Conservation (phyloP, 2,329 filamentous ascomycete genomes). For the Ophiocordyceps camponoti-rufipedis region DNA sequence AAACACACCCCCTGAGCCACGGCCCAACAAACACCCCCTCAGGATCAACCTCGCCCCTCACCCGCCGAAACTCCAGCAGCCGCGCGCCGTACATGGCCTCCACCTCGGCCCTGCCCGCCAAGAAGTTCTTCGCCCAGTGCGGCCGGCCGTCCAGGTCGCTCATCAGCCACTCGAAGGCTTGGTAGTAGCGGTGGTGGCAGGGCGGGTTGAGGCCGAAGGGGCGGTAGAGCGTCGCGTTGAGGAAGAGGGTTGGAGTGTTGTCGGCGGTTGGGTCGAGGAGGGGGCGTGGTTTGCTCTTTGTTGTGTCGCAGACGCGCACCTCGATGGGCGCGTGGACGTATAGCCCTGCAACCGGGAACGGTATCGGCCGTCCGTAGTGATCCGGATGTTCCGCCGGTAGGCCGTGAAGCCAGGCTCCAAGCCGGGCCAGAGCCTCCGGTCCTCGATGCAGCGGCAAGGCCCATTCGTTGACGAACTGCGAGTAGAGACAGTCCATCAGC, state of each 20-base stretch:
- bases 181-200: constrained; percentile 60
- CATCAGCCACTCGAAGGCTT: constrained; percentile 86
- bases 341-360: constrained; percentile 59
- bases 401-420: constrained; percentile 69
- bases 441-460: constrained; percentile 73
- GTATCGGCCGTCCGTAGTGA: constrained; percentile 51
- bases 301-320: constrained; percentile 66
- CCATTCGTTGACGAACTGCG: constrained; percentile 98
- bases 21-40: constrained; percentile 79
- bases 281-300: constrained; percentile 13
- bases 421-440: constrained; percentile 66
- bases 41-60: constrained; percentile 55
- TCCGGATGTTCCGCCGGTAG: constrained; percentile 42
- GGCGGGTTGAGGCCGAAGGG: constrained; percentile 66
- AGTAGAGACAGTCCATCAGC: constrained; percentile 93
- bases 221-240: constrained; percentile 80
- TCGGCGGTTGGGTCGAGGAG: constrained; percentile 51
- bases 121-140: constrained; percentile 91
- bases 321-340: constrained; percentile 85
- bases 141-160: constrained; percentile 63
- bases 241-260: constrained; percentile 60
- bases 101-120: constrained; percentile 40
- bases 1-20: constrained; percentile 64
- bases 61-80: constrained; percentile 47
- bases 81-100: constrained; percentile 50